Conservation (phyloP, 352 stramenopile species). For the Globisporangium cylindrosporum region DNA sequence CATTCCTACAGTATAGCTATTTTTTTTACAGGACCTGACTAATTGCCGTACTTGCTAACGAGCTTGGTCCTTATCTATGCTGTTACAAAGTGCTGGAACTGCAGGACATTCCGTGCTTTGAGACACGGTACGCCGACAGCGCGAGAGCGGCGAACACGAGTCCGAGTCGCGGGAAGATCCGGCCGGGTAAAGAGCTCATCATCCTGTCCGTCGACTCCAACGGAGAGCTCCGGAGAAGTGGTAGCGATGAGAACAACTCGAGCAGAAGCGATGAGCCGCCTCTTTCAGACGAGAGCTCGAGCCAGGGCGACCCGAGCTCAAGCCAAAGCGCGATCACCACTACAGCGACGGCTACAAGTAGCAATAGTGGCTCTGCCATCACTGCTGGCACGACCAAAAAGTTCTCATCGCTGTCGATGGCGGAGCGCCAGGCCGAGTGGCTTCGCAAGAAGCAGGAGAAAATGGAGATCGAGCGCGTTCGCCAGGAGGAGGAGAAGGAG, state of each 20-base stretch:
- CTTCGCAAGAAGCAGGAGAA: constrained; percentile 78
- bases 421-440: constrained; percentile 80
- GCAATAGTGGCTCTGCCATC: not conserved
- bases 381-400: constrained; percentile 29
- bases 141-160: constrained; percentile 28
- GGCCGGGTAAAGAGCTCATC: constrained; percentile 75
- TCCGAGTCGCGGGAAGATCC: constrained; percentile 69
- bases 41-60: too few species aligned
- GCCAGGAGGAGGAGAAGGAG: constrained; percentile 67
- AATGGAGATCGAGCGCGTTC: constrained; percentile 54
- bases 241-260: constrained; percentile 14
- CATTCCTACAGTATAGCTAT: too few species aligned
- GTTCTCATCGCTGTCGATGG: constrained; percentile 67
- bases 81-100: constrained; percentile 35
- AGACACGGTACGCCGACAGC: constrained; percentile 14
- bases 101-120: constrained; percentile 55
- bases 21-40: too few species aligned
- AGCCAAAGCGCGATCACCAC: not conserved
- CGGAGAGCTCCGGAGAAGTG: constrained; percentile 15
- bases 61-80: too few species aligned
- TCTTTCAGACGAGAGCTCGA: constrained; percentile 19
- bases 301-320: not conserved
- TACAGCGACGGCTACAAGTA: not conserved
- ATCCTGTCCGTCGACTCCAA: constrained; percentile 52
- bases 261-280: constrained; percentile 16